phyloP scores from a whole-genome alignment of 805 yeast species.

The Blastobotrys americana region DNA sequence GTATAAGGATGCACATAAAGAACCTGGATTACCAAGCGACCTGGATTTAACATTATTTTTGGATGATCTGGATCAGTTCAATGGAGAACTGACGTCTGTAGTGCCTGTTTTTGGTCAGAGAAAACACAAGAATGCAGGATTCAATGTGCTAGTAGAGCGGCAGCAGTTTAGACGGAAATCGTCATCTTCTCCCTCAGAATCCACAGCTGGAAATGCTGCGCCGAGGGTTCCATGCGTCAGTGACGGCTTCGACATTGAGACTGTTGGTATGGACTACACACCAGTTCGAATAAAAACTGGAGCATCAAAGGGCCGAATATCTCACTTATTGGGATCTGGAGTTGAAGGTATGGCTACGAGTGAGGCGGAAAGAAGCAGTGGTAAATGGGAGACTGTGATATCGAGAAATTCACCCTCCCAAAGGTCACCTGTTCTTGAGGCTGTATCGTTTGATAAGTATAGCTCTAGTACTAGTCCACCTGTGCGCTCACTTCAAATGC shows the following conservation, averaged over 20 bases:
- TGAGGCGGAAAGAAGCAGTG: not conserved
- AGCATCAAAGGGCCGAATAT: not conserved
- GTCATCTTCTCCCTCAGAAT: too few species aligned
- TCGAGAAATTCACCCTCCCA: not conserved
- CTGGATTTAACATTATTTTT: constrained; percentile 20
- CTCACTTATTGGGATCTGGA: not conserved
- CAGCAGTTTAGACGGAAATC: too few species aligned
- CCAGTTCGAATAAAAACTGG: not conserved
- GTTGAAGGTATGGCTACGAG: not conserved
- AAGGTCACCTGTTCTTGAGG: not conserved
- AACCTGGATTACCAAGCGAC: not conserved
- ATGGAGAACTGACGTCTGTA: constrained; percentile 16
- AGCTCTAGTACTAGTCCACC: not conserved
- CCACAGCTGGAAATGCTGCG: too few species aligned
- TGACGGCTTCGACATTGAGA: not conserved
- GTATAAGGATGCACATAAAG: not conserved
- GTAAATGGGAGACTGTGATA: not conserved
- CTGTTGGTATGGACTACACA: not conserved
- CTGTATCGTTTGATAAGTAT: not conserved
- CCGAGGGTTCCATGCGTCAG: too few species aligned
- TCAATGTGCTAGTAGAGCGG: too few species aligned
- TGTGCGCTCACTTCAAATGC: not conserved
- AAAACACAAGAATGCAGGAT: not conserved
- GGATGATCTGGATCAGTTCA: constrained; percentile 29
- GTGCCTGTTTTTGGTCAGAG: constrained; percentile 16